Percentiles rank a stretch among this genome's conserved stretches.
These are phyloP conservation scores for Colletotrichum euphorbiae DNA, from an alignment of 2,329 filamentous ascomycete species.

Conservation along the genomic window DNA sequence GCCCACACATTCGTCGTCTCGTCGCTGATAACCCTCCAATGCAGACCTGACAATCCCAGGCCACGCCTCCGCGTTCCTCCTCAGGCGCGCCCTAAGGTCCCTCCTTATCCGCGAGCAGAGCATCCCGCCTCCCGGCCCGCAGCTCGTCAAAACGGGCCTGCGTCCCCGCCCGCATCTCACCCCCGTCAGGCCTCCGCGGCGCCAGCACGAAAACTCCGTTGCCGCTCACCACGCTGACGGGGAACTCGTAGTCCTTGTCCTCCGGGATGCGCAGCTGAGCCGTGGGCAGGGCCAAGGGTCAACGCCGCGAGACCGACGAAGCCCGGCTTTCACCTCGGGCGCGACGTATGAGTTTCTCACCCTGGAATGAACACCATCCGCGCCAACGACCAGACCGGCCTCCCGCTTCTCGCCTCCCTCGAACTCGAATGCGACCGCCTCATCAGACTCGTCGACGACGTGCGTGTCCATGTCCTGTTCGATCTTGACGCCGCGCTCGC, in stretches of 20 bases:
- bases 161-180: conserved; percentile 53
- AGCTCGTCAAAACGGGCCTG: conserved; percentile 52
- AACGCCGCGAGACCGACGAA: conserved; percentile 62
- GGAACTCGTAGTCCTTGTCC: conserved; percentile 51
- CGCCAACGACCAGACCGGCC: conserved; percentile 63
- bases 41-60: conserved; percentile 52
- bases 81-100: conserved; percentile 50
- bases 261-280: conserved; percentile 50
- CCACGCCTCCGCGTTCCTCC: conserved; percentile 49
- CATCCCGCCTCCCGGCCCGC: conserved; percentile 57
- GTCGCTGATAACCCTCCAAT: conserved; percentile 45
- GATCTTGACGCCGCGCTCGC: conserved; percentile 51
- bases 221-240: conserved; percentile 56
- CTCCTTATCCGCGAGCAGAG: conserved; percentile 53
- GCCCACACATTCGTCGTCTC: conserved; percentile 60
- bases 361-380: conserved; percentile 70
- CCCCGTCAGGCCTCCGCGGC: conserved; percentile 56
- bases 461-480: conserved; percentile 58
- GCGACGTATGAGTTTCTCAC: conserved; percentile 62
- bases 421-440: conserved; percentile 59
- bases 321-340: conserved; percentile 58
- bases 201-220: conserved; percentile 63
- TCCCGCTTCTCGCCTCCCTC: conserved; percentile 54
- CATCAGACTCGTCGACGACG: conserved; percentile 54
- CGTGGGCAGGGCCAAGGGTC: conserved; percentile 49